phyloP scores from a whole-genome alignment of 2,329 filamentous ascomycete genomes.

The Camillea tinctor region DNA sequence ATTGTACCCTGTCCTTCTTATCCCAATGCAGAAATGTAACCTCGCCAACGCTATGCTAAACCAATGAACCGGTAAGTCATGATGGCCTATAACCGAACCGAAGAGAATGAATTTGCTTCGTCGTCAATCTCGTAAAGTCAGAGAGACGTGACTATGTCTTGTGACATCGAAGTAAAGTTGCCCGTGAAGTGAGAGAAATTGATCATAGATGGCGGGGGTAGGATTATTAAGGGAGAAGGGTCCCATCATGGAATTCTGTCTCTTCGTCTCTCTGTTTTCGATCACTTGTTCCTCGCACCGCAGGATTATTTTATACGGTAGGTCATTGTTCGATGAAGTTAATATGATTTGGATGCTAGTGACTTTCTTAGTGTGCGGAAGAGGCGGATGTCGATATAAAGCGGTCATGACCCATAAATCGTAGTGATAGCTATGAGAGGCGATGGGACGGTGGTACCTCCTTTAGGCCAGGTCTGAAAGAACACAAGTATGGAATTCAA shows the following conservation, averaged over 20 bases:
- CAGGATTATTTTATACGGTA: conserved; percentile 11
- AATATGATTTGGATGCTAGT: conserved; percentile 9
- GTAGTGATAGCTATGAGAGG: conserved; percentile 49
- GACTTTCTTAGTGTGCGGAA: conserved; percentile 21
- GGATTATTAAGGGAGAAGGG: neutral
- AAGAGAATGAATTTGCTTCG: conserved; percentile 8
- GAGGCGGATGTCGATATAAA: conserved; percentile 40
- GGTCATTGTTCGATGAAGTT: conserved; percentile 8
- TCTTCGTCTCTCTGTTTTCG: conserved; percentile 26
- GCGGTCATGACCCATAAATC: conserved; percentile 46
- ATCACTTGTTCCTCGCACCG: conserved; percentile 22
- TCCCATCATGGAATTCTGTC: conserved; percentile 10
- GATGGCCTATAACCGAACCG: conserved; percentile 6
- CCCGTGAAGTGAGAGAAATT: neutral
- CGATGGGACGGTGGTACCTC: conserved; percentile 31
- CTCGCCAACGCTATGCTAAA: conserved; percentile 27
- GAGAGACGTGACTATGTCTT: conserved; percentile 1
- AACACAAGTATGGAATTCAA: conserved; percentile 51
- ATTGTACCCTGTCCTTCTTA: conserved; percentile 16
- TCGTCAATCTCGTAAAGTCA: neutral
- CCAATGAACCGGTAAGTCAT: conserved; percentile 15
- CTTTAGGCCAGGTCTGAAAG: conserved; percentile 38
- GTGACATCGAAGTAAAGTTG: conserved; percentile 1
- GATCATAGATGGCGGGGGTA: neutral
- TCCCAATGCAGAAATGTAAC: conserved; percentile 20